Evolutionary conservation across 1,284 basidiomycete genomes (phyloP).

Genomic region (Ustilago curta): DNA sequence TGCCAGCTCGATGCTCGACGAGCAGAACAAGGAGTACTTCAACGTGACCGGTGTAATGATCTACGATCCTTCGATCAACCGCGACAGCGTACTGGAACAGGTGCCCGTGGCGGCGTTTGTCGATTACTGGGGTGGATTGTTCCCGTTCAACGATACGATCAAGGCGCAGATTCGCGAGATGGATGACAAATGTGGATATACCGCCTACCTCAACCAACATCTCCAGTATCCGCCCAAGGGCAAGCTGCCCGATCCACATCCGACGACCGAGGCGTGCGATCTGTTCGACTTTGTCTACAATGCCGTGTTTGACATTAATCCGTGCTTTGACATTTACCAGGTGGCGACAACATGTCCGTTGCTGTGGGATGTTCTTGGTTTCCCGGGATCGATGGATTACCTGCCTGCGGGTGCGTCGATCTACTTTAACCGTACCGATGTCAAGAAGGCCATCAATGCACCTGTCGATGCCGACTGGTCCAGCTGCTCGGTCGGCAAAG

Average conservation of each 20-base stretch:
- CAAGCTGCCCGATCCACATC: constrained; percentile 40
- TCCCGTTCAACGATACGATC: constrained; percentile 48
- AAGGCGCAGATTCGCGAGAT: constrained; percentile 31
- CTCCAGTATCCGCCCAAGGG: constrained; percentile 64
- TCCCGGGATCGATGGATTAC: constrained; percentile 27
- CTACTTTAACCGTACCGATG: constrained; percentile 52
- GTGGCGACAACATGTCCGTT: constrained; percentile 40
- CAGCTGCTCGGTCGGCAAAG: constrained; percentile 40
- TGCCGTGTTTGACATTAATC: constrained; percentile 43
- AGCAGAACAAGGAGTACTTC: constrained; percentile 48
- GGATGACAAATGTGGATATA: constrained; percentile 55
- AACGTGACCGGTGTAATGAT: constrained; percentile 65
- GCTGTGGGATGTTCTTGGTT: constrained; percentile 38
- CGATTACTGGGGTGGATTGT: constrained; percentile 34
- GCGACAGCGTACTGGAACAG: constrained; percentile 47
- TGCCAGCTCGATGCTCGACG: constrained; percentile 58
- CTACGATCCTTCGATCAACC: constrained; percentile 63
- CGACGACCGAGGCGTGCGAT: constrained; percentile 28
- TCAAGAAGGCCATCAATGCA: constrained; percentile 63
- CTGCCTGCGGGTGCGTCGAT: constrained; percentile 23
- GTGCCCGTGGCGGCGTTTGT: constrained; percentile 51
- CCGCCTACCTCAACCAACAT: constrained; percentile 53
- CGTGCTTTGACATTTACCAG: constrained; percentile 51
- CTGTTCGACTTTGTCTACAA: constrained; percentile 33
- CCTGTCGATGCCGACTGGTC: constrained; percentile 44